These are phyloP conservation scores for Penicillium sp. DNA, from an alignment of 2,329 filamentous ascomycete species.

Conservation along the genomic window DNA sequence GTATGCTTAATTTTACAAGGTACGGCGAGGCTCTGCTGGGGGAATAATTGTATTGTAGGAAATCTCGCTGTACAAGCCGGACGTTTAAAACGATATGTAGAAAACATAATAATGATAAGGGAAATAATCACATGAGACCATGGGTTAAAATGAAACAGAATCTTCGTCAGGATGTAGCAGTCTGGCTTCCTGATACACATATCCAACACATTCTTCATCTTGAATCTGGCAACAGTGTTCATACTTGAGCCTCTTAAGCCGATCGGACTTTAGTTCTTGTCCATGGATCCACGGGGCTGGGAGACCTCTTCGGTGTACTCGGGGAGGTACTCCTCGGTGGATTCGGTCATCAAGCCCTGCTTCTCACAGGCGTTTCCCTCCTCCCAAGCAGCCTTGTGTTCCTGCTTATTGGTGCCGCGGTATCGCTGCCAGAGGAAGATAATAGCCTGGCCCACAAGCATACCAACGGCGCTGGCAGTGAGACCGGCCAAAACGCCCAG, in stretches of 20 bases:
- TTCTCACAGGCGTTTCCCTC: constrained; percentile 44
- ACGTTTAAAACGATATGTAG: constrained; percentile 7
- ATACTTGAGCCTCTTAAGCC: not conserved
- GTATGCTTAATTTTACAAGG: not conserved
- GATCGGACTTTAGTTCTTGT: constrained; percentile 30
- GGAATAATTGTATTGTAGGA: constrained; percentile 8
- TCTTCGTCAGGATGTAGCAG: not conserved
- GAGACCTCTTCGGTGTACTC: constrained; percentile 38
- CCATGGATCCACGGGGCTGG: constrained; percentile 23
- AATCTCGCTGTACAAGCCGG: constrained; percentile 20
- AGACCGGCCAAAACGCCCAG: constrained; percentile 48
- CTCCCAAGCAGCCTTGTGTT: constrained; percentile 32
- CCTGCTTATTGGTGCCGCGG: constrained; percentile 31
- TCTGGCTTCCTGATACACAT: not conserved
- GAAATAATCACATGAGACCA: not conserved
- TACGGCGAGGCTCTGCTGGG: not conserved
- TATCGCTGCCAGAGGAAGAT: constrained; percentile 47
- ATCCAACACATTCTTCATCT: not conserved
- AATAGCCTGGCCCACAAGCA: constrained; percentile 49
- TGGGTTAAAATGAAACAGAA: constrained; percentile 2
- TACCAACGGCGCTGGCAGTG: constrained; percentile 47
- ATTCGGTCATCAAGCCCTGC: constrained; percentile 39
- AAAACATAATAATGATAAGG: constrained; percentile 2
- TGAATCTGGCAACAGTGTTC: not conserved
- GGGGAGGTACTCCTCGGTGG: constrained; percentile 35